phyloP scores from a whole-genome alignment of 108 stramenopile species.

The Tribonema minus region DNA sequence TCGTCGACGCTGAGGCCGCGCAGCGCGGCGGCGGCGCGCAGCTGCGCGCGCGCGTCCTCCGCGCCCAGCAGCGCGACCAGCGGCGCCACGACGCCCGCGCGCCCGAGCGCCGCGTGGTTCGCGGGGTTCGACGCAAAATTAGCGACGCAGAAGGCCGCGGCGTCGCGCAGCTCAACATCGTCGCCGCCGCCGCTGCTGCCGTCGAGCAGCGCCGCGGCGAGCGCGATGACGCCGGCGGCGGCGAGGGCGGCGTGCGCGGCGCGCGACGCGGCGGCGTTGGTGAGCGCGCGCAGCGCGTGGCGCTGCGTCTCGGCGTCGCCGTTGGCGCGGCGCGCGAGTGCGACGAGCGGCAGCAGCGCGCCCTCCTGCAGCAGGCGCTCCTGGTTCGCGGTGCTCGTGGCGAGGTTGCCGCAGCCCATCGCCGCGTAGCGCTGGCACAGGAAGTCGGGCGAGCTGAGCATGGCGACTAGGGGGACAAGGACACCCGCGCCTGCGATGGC shows the following conservation, averaged over 20 bases:
- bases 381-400: conserved; percentile 58
- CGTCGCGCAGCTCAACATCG: conserved; percentile 66
- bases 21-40: conserved; percentile 62
- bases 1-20: conserved; percentile 67
- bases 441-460: conserved; percentile 64
- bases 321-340: conserved; percentile 54
- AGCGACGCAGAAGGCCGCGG: conserved; percentile 63
- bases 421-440: conserved; percentile 72
- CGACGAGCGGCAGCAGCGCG: conserved; percentile 57
- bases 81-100: conserved; percentile 48
- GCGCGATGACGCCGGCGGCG: conserved; percentile 49
- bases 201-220: conserved; percentile 55
- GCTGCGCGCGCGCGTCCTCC: conserved; percentile 53
- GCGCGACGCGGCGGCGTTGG: conserved; percentile 67
- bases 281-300: conserved; percentile 68
- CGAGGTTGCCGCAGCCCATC: conserved; percentile 74
- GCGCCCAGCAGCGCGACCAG: conserved; percentile 43
- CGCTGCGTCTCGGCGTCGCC: conserved; percentile 67
- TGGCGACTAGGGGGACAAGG: conserved; percentile 59
- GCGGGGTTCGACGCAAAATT: conserved; percentile 66
- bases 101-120: conserved; percentile 58
- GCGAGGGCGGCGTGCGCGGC: conserved; percentile 62
- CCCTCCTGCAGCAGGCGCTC: conserved; percentile 68
- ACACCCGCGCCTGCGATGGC: conserved; percentile 67
- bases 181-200: too few relatives aligned